Base-by-base conservation (phyloP, 495 filamentous ascomycete species). In the Tuber borchii region DNA sequence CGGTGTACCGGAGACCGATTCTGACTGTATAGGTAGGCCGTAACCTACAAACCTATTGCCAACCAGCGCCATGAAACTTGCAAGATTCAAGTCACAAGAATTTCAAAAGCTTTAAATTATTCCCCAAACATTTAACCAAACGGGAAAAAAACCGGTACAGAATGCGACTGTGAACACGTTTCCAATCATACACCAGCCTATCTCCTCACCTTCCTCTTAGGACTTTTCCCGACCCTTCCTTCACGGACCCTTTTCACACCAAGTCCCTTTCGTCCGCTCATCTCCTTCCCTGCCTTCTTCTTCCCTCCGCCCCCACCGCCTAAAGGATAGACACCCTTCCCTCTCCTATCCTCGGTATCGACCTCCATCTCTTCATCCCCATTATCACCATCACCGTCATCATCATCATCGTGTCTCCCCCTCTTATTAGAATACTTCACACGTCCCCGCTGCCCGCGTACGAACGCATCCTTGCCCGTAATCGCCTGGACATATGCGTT, bases 401-500 rank as follows among this genome's bases (percentile, higher is more conserved):
- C 87, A 69, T 88, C 88, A 22, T 89, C 89, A 39, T 88, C 86
- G 73, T 87, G 88, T 73, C 87, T 87, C 40, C 88, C 85, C 80
- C 88, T 88, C 80, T 88, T 90, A 78, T 91, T 91, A 22, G 87
- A 89, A 86, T 97, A 97, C 87, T 96, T 97, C 74, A 98, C 84
- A 84, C 92, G 91, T 31, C 95, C 94, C 73, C 91, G 89, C 79
- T 92, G 90, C 34, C 96, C 95, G 46, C 93, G 88, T 74, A 90
- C 89, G 46, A 92, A 90, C 2, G 91, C 91, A 84, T 97, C 93
- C 75, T 91, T 90, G 71, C 96, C 92, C 76, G 89, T 90, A 48
- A 99, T 90, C 34, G 96, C 96, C 51, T 92, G 90, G 20, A 99
- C 93, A 83, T 98, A 99, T 44, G 95, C 95, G 79, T 93, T 92